Evolutionary conservation across 257 asterid genomes (phyloP), one percentile per base, ranked within the genome.

Genomic region (Petrea volubilis): DNA sequence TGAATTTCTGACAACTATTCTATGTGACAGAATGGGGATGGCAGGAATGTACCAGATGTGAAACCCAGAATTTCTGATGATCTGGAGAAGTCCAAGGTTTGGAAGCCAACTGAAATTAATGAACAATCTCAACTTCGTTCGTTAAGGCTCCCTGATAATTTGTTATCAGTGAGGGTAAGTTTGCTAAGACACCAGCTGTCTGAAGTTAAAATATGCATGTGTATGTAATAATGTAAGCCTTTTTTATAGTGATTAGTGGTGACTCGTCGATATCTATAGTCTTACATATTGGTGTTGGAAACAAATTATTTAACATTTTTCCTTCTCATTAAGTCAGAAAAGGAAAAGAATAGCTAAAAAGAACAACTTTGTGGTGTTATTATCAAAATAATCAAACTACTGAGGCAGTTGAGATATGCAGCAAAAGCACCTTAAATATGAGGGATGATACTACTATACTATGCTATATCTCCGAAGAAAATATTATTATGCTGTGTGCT

Each of bases 81-180:
- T 77, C 28, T 65, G 81, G 92, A 79, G 47, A 85, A 82, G 60
- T 64, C 86, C 24, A 87, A 81, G 76, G 82, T 77, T 57, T 83
- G 86, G 90, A 83, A 82, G 88, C 79, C 74, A 47, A 67, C 82
- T 63, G 94, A 87, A 74, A 80, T 90, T 40, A 75, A 47, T 1
- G 87, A 88, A 77, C 77, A 82, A 66, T 81, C 86, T 66, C 88
- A 84, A 67, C 81, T 81, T 46, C 90, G 81, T 46, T 78, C 87
- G 24, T 60, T 76, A 80, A 80, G 74, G 82, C 91, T 90, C 55
- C 93, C 91, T 68, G 91, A 88, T 57, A 64, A 68, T 77, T 61
- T 81, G 51, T 72, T 77, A 62, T 38, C 86, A 36, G 78, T 78
- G 74, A 82, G 85, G 89, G 94, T 85, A 85, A 73, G 8, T 17